Conservation (phyloP, 257 asterid species). For the Solanum paucissectum region DNA sequence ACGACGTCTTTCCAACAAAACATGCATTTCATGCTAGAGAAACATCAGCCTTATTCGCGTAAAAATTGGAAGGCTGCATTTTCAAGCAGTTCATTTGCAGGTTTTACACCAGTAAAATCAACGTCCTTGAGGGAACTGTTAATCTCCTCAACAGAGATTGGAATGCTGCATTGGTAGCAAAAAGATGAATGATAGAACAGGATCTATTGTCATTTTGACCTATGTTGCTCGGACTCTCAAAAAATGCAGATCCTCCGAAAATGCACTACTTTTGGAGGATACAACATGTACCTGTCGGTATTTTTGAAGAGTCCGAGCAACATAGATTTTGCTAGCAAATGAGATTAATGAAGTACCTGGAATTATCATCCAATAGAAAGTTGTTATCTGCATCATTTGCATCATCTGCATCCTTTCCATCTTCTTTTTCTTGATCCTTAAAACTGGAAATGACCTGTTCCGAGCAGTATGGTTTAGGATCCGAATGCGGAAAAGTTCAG, state of each 20-base stretch:
- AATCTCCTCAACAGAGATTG: slow-evolving; percentile 56
- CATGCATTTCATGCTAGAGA: not conserved
- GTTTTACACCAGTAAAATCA: slow-evolving; percentile 63
- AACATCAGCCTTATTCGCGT: slow-evolving; percentile 32
- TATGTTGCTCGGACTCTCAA: not conserved
- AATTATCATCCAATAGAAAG: slow-evolving; percentile 48
- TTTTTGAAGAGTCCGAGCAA: not conserved
- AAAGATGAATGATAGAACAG: not conserved
- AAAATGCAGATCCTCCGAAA: not conserved
- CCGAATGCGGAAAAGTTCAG: not conserved
- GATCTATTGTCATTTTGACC: not conserved
- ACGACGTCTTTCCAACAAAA: not conserved
- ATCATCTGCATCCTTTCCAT: slow-evolving; percentile 31
- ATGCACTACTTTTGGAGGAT: not conserved
- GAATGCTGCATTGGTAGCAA: slow-evolving; percentile 39
- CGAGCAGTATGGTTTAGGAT: not conserved
- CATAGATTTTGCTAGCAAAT: not conserved
- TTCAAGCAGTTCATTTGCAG: slow-evolving; percentile 50
- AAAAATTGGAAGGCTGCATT: slow-evolving; percentile 67
- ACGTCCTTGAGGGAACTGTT: slow-evolving; percentile 38
- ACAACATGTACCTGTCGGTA: not conserved
- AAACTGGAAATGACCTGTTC: slow-evolving; percentile 44
- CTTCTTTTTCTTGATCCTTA: slow-evolving; percentile 33
- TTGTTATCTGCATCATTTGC: slow-evolving; percentile 28
- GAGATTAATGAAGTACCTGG: slow-evolving; percentile 32